A percentile compares a stretch with the other conserved stretches of the same genome.
These are phyloP conservation scores for Trypanosoma avium DNA, from an alignment of 208 protist genomes.

Conservation along the genomic window DNA sequence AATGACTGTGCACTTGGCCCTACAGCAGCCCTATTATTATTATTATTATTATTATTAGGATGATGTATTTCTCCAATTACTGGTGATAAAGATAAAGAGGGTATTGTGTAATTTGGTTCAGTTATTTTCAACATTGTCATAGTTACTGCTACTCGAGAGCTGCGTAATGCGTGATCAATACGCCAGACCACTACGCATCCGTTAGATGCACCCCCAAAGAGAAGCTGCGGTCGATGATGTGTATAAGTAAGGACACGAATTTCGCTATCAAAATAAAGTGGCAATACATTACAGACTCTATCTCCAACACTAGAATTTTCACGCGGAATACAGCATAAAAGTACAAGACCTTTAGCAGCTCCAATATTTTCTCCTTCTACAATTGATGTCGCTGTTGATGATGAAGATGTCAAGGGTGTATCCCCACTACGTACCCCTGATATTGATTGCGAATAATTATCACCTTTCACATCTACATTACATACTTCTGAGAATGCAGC, in stretches of 20 bases:
- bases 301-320: background rate
- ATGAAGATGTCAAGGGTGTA: background rate
- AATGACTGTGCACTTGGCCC: constrained; percentile 31
- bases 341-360: constrained; percentile 39
- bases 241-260: constrained; percentile 21
- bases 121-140: too few species aligned
- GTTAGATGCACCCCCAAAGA: constrained; percentile 29
- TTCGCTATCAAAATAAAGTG: constrained; percentile 19
- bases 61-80: too few species aligned
- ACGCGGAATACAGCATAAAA: constrained; percentile 51
- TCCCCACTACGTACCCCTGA: background rate
- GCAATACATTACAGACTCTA: background rate
- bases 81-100: too few species aligned
- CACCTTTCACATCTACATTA: background rate
- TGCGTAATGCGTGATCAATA: constrained; percentile 20
- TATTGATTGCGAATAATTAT: constrained; percentile 5
- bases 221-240: constrained; percentile 10
- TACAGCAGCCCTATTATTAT: too few species aligned
- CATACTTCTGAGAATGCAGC: constrained; percentile 11
- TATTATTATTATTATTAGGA: too few species aligned
- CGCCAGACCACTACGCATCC: constrained; percentile 21
- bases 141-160: background rate
- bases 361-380: background rate
- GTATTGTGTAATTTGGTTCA: too few species aligned
- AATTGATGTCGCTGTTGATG: constrained; percentile 4